Evolutionary conservation across 768 basidiomycete genomes (phyloP).

Genomic region (Hygrocybe punicea): DNA sequence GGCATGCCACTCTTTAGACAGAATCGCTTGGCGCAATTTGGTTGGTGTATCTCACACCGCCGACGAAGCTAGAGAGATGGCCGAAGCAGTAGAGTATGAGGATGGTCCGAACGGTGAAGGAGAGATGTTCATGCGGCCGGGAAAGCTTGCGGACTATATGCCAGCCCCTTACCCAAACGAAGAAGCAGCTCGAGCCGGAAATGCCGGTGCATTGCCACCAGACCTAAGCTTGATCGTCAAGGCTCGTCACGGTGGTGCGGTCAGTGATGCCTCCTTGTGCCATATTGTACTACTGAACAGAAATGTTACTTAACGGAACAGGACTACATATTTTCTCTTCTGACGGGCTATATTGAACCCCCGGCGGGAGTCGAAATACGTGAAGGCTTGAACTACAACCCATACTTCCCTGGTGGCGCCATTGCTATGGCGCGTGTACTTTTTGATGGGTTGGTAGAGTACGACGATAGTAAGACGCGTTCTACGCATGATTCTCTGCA

Average conservation of each 20-base stretch:
- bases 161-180: conserved; percentile 95
- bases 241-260: conserved; percentile 94
- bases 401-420: conserved; percentile 98
- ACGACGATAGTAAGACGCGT: conserved; percentile 54
- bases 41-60: conserved; percentile 97
- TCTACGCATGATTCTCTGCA: not conserved
- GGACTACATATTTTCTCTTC: conserved; percentile 96
- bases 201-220: conserved; percentile 93
- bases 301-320: conserved; percentile 27
- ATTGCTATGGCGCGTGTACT: conserved; percentile 97
- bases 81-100: conserved; percentile 94
- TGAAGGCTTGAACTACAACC: conserved; percentile 99
- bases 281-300: not conserved
- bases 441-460: conserved; percentile 95
- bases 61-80: conserved; percentile 85
- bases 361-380: conserved; percentile 93
- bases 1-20: conserved; percentile 97
- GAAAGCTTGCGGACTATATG: conserved; percentile 97
- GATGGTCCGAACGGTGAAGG: conserved; percentile 94
- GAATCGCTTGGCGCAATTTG: conserved; percentile 99
- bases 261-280: conserved; percentile 43
- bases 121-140: conserved; percentile 98
- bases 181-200: conserved; percentile 91
- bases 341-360: conserved; percentile 96
- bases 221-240: conserved; percentile 97